Base-by-base conservation (phyloP, 1,139 yeast species). In the Yamadazyma atmosphaerica region DNA sequence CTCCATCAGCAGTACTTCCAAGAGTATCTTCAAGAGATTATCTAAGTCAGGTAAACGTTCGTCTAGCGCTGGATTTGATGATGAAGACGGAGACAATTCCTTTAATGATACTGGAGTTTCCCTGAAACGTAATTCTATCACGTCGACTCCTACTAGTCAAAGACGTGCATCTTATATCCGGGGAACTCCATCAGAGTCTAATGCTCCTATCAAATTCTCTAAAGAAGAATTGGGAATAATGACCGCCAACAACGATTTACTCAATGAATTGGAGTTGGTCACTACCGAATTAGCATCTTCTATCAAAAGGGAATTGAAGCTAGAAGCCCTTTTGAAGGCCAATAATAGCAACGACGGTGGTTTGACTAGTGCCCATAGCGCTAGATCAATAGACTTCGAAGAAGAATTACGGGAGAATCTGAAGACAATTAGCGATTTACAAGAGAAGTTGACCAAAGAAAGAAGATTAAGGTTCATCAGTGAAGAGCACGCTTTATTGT, bases 271-370 rank as follows among this genome's bases (percentile, higher is more conserved):
- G 35, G 83, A 82, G 44, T 55, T 83, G 25, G 82, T 85, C 1
- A 81, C 90, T 2, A 74, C 77, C 15, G 94, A 85, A 52, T 66
- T 85, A 36, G 90, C 89, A 0, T 76, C 79, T 16, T 81, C 89
- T 0, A 82, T 85, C 36, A 74, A 77, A 37, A 65, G 92, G 35
- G 94, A 85, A 56, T 65, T 83, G 18, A 58, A 66, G 7, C 55
- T 84, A 32, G 89, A 83, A 51, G 65, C 66, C 38, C 65, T 63
- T 36, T 44, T 81, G n/a, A 59, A 52, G 31, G 52, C 49, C 32
- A 39, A 35, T 23, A 36, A 33, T 4, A 13, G 33, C 12, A 32
- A 28, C 15, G 12, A 5, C 23, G 33, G 24, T 5, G 56, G 54
- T 25, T 47, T 52, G 14, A 10, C 11, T 7, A 14, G 21, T 9